Evolutionary conservation across 495 filamentous ascomycete genomes (phyloP).

Genomic region (Geopyxis carbonaria): DNA sequence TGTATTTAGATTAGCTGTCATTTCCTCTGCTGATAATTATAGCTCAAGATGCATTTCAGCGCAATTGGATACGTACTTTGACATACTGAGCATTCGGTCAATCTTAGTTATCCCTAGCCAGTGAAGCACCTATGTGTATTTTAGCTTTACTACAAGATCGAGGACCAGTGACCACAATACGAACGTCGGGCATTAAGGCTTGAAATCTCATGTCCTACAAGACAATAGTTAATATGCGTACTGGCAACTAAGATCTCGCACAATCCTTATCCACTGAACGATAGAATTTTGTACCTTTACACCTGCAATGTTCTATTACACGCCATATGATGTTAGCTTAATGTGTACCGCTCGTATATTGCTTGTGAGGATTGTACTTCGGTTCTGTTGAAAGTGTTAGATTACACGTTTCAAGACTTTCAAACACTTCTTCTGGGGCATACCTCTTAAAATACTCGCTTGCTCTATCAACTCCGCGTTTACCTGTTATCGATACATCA

Average conservation of each 20-base stretch:
- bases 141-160: not conserved
- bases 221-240: slow-evolving; percentile 14
- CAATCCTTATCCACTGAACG: not conserved
- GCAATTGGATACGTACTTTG: slow-evolving; percentile 43
- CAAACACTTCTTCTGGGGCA: too few relatives aligned
- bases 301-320: slow-evolving; percentile 76
- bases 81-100: slow-evolving; percentile 97
- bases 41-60: not conserved
- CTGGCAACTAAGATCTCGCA: slow-evolving; percentile 5
- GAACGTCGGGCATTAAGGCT: slow-evolving; percentile 81
- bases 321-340: too few relatives aligned
- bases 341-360: too few relatives aligned
- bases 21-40: not conserved
- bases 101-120: slow-evolving; percentile 99
- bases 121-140: slow-evolving; percentile 52
- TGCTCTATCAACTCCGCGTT: slow-evolving; percentile 68
- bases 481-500: slow-evolving; percentile 21
- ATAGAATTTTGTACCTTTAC: slow-evolving; percentile 41
- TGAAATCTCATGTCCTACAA: slow-evolving; percentile 83
- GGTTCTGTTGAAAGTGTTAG: too few relatives aligned
- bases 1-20: not conserved
- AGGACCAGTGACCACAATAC: not conserved
- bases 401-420: too few relatives aligned
- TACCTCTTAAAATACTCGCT: slow-evolving; percentile 88
- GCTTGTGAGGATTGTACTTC: too few relatives aligned